These are phyloP conservation scores for Alternaria viburni DNA, from an alignment of 2,329 filamentous ascomycete species.

Conservation along the genomic window DNA sequence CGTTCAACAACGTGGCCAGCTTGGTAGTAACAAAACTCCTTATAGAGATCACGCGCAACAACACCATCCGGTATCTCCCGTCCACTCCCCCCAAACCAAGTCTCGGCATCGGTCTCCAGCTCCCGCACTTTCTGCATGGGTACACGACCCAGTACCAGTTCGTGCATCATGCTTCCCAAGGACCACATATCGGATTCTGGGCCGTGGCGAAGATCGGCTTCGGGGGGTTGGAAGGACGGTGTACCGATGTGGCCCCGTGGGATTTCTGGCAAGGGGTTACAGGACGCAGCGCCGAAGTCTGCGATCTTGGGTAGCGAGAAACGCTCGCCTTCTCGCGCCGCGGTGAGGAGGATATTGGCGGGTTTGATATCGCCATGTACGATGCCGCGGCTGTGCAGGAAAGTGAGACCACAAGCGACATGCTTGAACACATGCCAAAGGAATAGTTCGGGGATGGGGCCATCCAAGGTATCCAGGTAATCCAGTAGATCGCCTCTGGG, in stretches of 20 bases:
- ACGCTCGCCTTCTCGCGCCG: not conserved
- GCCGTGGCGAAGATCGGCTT: not conserved
- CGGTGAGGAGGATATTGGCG: conserved; percentile 18
- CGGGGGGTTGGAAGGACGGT: not conserved
- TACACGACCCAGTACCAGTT: not conserved
- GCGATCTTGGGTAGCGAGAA: conserved; percentile 1
- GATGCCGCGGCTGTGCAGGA: conserved; percentile 8
- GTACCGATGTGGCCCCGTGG: not conserved
- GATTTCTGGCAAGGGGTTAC: not conserved
- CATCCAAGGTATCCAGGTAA: not conserved
- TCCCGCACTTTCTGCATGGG: not conserved
- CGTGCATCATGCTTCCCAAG: not conserved
- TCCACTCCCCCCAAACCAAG: not conserved
- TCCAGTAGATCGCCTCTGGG: not conserved
- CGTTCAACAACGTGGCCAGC: not conserved
- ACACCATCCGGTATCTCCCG: not conserved
- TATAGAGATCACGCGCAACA: not conserved
- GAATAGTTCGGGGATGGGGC: not conserved
- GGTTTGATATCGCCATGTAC: conserved; percentile 10
- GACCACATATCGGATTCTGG: not conserved
- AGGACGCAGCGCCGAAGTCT: conserved; percentile 1
- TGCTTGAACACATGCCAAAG: conserved; percentile 1
- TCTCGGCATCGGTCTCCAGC: not conserved
- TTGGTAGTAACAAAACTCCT: not conserved
- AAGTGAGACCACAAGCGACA: conserved; percentile 11